Conservation (phyloP, 805 yeast species). For the Candida wancherniae region DNA sequence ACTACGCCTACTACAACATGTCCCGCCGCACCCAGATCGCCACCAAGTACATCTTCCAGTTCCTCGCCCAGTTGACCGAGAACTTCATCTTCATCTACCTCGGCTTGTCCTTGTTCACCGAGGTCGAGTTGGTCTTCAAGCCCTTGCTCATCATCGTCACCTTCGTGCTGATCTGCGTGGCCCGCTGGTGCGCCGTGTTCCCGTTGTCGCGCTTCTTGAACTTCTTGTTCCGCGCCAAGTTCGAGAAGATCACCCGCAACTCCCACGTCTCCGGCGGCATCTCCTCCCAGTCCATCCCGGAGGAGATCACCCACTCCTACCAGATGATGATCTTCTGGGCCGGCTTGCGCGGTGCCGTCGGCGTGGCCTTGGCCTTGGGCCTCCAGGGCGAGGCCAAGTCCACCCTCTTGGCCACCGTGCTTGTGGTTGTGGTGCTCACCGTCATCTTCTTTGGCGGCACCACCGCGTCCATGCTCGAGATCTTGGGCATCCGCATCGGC, state of each 20-base stretch:
- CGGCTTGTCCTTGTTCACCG: constrained; percentile 92
- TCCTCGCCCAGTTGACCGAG: constrained; percentile 91
- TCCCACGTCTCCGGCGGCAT: constrained; percentile 36
- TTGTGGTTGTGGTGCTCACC: constrained; percentile 94
- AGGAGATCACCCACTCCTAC: constrained; percentile 90
- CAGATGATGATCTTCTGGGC: constrained; percentile 99
- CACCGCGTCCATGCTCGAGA: constrained; percentile 96
- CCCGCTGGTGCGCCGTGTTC: constrained; percentile 97
- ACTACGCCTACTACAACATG: constrained; percentile 97
- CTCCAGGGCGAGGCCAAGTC: constrained; percentile 89
- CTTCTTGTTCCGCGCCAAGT: constrained; percentile 63
- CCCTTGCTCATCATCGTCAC: constrained; percentile 90
- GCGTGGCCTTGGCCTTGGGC: constrained; percentile 98
- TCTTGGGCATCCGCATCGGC: constrained; percentile 88
- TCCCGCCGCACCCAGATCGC: constrained; percentile 96
- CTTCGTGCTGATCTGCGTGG: constrained; percentile 82
- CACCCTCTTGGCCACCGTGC: constrained; percentile 85
- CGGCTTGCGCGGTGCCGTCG: constrained; percentile 97
- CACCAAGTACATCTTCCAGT: constrained; percentile 88
- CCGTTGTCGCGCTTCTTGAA: constrained; percentile 84
- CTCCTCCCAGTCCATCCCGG: constrained; percentile 47
- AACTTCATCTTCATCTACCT: constrained; percentile 94
- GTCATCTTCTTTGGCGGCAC: constrained; percentile 98
- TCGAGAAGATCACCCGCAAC: constrained; percentile 34
- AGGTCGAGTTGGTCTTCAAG: constrained; percentile 90